Base-by-base conservation (phyloP, 106 monocot species). In the Dendrobium catenatum region DNA sequence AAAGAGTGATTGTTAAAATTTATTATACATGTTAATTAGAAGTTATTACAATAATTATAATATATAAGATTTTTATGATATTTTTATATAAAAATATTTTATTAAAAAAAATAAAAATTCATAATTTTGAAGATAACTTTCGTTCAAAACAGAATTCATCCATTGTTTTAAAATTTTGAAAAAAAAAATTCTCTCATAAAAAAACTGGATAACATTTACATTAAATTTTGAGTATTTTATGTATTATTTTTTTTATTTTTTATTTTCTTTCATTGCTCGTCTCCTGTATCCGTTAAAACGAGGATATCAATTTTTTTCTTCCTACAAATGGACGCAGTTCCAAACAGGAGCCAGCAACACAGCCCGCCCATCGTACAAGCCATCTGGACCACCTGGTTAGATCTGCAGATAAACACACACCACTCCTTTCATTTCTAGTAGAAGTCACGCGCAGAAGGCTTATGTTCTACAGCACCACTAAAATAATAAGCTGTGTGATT, bases 371-470 rank as follows among this genome's bases (percentile, higher is more conserved):
- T 3, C 22, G 61, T 61, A 61, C 61, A 26, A 9, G 61, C 22
- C 1, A n/a, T 22, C 61, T n/a, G 22, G 61, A 19, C 61, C 61
- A 61, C 22, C n/a, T 22, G 61, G 22, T 61, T 70, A 70, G 70
- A 70, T 70, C 70, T 37, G 70, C 70, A 15, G 70, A 70, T 74
- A 74, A 74, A 74, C 74, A 7, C 74, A 74, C 74, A 9, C 43
- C 74, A 37, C 40, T 7, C 51, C 15, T 51, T 3, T 22, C 26
- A 24, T 66, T 70, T 37, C 29, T 13, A 15, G 41, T 43, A 18
- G 5, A 44, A 42, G 5, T 20, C 20, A 5, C 29, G 9, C 42
- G 74, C 19, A 16, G 18, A 74, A 42, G 43, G 8, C 6, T 44
- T 22, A 20, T 2, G 33, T 33, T 72, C 9, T 15, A 11, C 37